phyloP scores from a whole-genome alignment of 2,329 filamentous ascomycete genomes.

The Venturia oleaginea region DNA sequence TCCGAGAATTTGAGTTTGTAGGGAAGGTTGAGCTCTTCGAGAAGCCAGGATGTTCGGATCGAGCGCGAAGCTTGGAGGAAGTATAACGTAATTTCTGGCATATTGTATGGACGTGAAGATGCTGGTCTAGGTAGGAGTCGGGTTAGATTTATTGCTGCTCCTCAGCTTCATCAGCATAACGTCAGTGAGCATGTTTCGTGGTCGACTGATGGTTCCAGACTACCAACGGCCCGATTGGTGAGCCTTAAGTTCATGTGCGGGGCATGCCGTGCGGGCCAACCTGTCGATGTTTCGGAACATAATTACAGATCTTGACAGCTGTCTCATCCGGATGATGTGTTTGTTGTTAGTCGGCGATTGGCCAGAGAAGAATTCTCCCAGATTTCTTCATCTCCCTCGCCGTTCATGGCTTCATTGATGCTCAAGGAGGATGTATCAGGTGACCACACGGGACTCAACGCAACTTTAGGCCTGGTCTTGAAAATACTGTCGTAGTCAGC shows the following conservation, averaged over 20 bases:
- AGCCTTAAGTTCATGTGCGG: not conserved
- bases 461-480: slow-evolving; percentile 71
- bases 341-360: not conserved
- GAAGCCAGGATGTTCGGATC: slow-evolving; percentile 38
- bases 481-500: slow-evolving; percentile 76
- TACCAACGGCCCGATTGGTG: not conserved
- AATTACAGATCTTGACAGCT: not conserved
- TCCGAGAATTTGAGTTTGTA: slow-evolving; percentile 34
- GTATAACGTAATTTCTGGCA: slow-evolving; percentile 32
- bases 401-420: not conserved
- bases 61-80: slow-evolving; percentile 39
- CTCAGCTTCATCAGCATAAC: not conserved
- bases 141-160: not conserved
- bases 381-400: slow-evolving; percentile 1
- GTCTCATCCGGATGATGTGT: not conserved
- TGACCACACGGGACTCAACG: slow-evolving; percentile 53
- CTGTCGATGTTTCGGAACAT: not conserved
- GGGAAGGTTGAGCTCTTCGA: slow-evolving; percentile 35
- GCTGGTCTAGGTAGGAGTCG: not conserved
- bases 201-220: not conserved
- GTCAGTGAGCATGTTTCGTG: not conserved
- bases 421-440: not conserved
- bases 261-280: not conserved
- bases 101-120: not conserved
- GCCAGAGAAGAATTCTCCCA: not conserved